A percentile compares a stretch with the other conserved stretches of the same genome.
phyloP scores from a whole-genome alignment of 352 stramenopile species.

The Phytophthora vignae region DNA sequence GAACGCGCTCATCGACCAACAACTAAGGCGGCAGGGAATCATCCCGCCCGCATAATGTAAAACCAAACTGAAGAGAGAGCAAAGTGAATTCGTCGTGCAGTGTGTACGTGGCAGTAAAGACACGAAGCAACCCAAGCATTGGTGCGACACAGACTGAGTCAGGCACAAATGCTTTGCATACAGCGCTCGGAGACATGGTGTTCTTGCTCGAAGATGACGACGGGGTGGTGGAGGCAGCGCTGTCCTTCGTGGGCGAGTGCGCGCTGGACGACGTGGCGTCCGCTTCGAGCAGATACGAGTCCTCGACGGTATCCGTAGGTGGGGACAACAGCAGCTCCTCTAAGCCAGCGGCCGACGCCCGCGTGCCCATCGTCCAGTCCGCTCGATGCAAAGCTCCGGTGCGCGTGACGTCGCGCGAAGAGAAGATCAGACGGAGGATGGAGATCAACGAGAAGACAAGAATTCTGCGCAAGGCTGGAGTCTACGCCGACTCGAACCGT shows the following conservation, averaged over 20 bases:
- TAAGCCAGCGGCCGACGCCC: not conserved
- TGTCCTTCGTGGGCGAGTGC: constrained; percentile 36
- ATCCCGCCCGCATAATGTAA: not conserved
- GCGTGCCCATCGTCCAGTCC: constrained; percentile 16
- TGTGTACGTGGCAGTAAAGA: not conserved
- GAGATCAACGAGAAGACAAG: constrained; percentile 28
- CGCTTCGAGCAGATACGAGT: not conserved
- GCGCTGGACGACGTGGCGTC: not conserved
- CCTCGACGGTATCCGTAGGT: not conserved
- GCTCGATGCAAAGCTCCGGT: constrained; percentile 25
- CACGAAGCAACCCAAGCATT: not conserved
- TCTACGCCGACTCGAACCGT: constrained; percentile 39
- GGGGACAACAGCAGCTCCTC: not conserved
- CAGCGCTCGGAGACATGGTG: constrained; percentile 7
- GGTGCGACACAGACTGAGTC: not conserved
- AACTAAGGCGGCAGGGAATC: constrained; percentile 13
- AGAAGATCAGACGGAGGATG: constrained; percentile 12
- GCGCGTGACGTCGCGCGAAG: constrained; percentile 8
- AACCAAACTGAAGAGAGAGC: not conserved
- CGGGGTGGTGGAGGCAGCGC: constrained; percentile 23
- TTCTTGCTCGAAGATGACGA: constrained; percentile 31
- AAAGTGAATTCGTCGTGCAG: not conserved
- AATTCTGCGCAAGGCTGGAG: constrained; percentile 18
- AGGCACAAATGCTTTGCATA: constrained; percentile 12
- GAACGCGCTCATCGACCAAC: constrained; percentile 34